Evolutionary conservation across 2,329 filamentous ascomycete species (phyloP), one percentile per base, ranked within the genome.

Genomic region (Magnaporthiopsis poae): DNA sequence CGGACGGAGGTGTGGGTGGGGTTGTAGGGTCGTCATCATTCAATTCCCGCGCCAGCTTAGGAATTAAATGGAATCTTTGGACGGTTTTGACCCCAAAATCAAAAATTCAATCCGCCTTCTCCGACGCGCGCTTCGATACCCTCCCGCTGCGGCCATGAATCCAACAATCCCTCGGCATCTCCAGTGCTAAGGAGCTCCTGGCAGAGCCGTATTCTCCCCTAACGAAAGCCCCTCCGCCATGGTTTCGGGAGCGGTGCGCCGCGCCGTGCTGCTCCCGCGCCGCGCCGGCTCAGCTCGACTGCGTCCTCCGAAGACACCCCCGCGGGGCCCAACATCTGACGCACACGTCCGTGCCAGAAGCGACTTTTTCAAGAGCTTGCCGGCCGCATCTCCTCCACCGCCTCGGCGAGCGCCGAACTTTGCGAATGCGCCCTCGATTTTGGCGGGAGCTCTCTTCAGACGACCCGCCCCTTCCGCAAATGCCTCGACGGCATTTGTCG

Each of bases 221-320:
- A 9, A 1, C 36, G 15, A 52, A 29, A 25, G 35, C 31, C 46
- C 46, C 27, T 68, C 69, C 73, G 79, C 71, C 71, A 84, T 84
- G 81, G 79, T 78, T 75, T 78, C 80, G 77, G 80, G 79, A 75
- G 77, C 72, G 68, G 77, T 81, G 72, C 81, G 80, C 71, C 80
- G 79, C 73, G 77, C 77, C 69, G 71, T 73, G 76, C 77, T 83
- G 77, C 77, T 81, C 76, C 80, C 81, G 69, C 78, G 77, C 72
- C 76, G 79, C 74, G 76, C 75, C 71, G 75, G 18, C 67, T 70
- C 67, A 69, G 68, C 35, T 68, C 70, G 60, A 60, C 25, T 61
- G 25, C 33, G 8, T 9, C 29, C 61, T 62, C 61, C 27, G 12
- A 18, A 9, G 21, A 56, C 8, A 8, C 46, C 46, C 21, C 46